phyloP scores from a whole-genome alignment of 176 grass and related monocot genomes.

The Aegilops longissima region DNA sequence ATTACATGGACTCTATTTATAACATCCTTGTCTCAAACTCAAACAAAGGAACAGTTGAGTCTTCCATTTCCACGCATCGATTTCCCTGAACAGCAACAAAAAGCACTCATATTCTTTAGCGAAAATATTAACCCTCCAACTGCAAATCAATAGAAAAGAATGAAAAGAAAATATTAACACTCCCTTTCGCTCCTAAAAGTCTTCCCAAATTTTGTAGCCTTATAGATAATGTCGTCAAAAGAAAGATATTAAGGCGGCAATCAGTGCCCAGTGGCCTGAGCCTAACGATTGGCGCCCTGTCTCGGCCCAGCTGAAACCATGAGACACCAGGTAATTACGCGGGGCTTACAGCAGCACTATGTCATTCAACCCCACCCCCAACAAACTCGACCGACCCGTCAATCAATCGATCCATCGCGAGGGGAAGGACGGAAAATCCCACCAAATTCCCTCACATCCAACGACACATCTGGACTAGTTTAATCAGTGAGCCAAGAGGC shows the following conservation, averaged over 20 bases:
- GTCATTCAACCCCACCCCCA: not conserved
- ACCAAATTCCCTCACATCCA: constrained; percentile 43
- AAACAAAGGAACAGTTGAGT: too few relatives aligned
- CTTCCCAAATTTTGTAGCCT: not conserved
- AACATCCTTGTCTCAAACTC: not conserved
- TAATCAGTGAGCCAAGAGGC: not conserved
- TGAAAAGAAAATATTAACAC: too few relatives aligned
- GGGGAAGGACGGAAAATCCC: constrained; percentile 32
- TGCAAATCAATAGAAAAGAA: too few relatives aligned
- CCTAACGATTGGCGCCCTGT: too few relatives aligned
- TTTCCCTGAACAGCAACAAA: too few relatives aligned
- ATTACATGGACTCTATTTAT: too few relatives aligned
- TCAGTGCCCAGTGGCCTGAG: not conserved
- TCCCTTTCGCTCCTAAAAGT: not conserved
- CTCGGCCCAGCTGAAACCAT: not conserved
- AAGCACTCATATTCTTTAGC: too few relatives aligned
- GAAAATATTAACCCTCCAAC: not conserved
- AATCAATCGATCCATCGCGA: not conserved
- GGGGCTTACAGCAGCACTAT: constrained; percentile 21
- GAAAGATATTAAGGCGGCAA: not conserved
- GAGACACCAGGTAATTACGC: constrained; percentile 26
- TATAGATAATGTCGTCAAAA: not conserved
- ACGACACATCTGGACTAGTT: constrained; percentile 20
- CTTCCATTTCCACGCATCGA: too few relatives aligned
- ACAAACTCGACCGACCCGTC: constrained; percentile 31